Base-by-base conservation (phyloP, 2,329 filamentous ascomycete genomes). In the Clathrospora elynae region DNA sequence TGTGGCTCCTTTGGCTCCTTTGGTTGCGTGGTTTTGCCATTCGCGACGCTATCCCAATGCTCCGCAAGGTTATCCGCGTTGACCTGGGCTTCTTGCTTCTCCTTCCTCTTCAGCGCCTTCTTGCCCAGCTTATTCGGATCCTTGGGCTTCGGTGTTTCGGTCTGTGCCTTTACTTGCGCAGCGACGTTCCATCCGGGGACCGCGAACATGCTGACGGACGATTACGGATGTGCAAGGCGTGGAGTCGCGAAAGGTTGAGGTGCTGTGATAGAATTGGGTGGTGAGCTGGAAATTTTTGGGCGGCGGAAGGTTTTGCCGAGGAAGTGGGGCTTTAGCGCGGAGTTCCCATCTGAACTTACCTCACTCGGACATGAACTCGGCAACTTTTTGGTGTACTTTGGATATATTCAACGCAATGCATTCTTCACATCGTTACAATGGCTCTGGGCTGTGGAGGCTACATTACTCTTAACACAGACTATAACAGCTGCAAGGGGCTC, bases 121-220 rank as follows among this genome's bases (percentile, higher is more conserved):
- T 78, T 81, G 55, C 73, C 64, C 46, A 73, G 61, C 49, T 70
- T 75, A 32, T 64, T 69, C 52, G 65, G 59, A 20, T 64, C 59
- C 43, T 59, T 60, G 1, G 59, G 49, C 34, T 64, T 66, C 12
- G 66, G 62, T 49, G 62, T 63, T 49, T 78, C 74, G 12, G 75
- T 79, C 71, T 96, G 89, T 19, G 82, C 72, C 71, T 89, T 90
- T 52, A 95, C 81, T 37, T 84, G 81, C 49, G 85, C 80, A 42
- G 88, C 83, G 23, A 96, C 78, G 25, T 89, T 89, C 91, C 92
- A 96, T 57, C 93, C 93, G 62, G 88, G 88, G 19, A 97, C 91
- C 7, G 90, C 86, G 71, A 97, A 97, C 92, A 97, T 92, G 2
- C 20, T 49, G 31, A 29, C 32, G 30, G 8, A 28, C 9, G 22